A percentile compares a stretch with the other conserved stretches of the same genome.
phyloP scores from a whole-genome alignment of 2,329 filamentous ascomycete species.

The Paecilomyces formosus region DNA sequence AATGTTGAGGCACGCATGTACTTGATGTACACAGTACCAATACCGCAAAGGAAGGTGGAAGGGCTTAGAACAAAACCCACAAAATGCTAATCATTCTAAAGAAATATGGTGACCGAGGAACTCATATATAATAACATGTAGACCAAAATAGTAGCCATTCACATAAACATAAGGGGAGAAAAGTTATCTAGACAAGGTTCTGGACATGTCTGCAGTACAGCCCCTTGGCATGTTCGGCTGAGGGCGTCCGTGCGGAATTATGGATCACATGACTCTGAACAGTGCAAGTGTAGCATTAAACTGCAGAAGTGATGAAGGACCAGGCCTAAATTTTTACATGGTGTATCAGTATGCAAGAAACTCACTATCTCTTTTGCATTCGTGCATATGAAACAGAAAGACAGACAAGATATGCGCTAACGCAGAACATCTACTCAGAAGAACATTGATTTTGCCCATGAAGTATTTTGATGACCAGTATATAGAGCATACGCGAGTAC shows the following conservation, averaged over 20 bases:
- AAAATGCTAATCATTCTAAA: not conserved
- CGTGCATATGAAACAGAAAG: not conserved
- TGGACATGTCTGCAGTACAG: too few species aligned
- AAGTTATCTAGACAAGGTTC: not conserved
- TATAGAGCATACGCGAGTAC: not conserved
- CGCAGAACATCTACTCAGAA: not conserved
- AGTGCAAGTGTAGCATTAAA: too few species aligned
- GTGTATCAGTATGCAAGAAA: not conserved
- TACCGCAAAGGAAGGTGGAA: not conserved
- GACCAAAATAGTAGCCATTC: not conserved
- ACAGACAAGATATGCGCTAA: not conserved
- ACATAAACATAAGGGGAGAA: not conserved
- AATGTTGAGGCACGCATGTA: not conserved
- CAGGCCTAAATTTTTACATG: too few species aligned
- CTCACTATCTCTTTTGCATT: not conserved
- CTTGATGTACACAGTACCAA: not conserved
- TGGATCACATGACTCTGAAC: too few species aligned
- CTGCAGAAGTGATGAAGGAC: too few species aligned
- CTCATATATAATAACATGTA: conserved; percentile 1
- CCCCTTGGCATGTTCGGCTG: too few species aligned
- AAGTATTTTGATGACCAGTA: not conserved
- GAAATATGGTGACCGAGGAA: not conserved
- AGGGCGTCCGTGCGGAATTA: too few species aligned
- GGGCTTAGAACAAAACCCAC: not conserved
- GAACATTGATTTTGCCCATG: not conserved